Percentiles rank a stretch among this genome's conserved stretches.
phyloP scores from a whole-genome alignment of 179 eudicot genomes.

The Dionaea muscipula region DNA sequence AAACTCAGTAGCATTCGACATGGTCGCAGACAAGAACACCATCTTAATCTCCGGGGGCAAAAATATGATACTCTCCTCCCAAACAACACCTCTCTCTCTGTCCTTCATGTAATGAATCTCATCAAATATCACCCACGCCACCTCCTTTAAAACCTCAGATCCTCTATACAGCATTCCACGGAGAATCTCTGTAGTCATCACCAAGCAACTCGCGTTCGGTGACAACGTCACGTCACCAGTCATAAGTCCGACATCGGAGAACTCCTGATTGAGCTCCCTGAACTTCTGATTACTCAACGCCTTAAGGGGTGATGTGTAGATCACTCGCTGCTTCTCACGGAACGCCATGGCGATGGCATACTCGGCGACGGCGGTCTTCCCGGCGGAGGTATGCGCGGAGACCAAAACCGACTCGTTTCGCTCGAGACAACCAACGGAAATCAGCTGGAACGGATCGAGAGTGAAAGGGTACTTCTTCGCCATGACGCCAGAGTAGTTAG shows the following conservation, averaged over 20 bases:
- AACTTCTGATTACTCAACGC: slow-evolving; percentile 93
- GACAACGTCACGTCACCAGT: slow-evolving; percentile 89
- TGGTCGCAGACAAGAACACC: slow-evolving; percentile 91
- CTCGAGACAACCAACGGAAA: slow-evolving; percentile 77
- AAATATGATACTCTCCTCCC: slow-evolving; percentile 96
- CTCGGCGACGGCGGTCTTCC: slow-evolving; percentile 94
- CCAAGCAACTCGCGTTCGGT: slow-evolving; percentile 79
- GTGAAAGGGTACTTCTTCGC: slow-evolving; percentile 65
- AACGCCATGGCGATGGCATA: slow-evolving; percentile 93
- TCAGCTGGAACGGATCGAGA: slow-evolving; percentile 82
- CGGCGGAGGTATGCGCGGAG: slow-evolving; percentile 93
- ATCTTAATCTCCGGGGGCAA: slow-evolving; percentile 87
- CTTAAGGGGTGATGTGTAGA: slow-evolving; percentile 84
- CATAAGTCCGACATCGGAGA: slow-evolving; percentile 88
- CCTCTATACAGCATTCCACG: slow-evolving; percentile 94
- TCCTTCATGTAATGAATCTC: slow-evolving; percentile 99
- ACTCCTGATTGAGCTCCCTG: slow-evolving; percentile 74
- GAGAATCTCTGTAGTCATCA: slow-evolving; percentile 94
- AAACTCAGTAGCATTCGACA: slow-evolving; percentile 96
- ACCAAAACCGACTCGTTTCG: slow-evolving; percentile 78
- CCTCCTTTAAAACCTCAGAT: slow-evolving; percentile 82
- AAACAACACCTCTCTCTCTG: slow-evolving; percentile 90
- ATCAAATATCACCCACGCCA: slow-evolving; percentile 93
- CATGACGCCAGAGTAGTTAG: slow-evolving; percentile 34
- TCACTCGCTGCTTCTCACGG: slow-evolving; percentile 71